These are phyloP conservation scores for Adansonia madagascariensis DNA, from an alignment of 441 rosid genomes.

Conservation along the genomic window DNA sequence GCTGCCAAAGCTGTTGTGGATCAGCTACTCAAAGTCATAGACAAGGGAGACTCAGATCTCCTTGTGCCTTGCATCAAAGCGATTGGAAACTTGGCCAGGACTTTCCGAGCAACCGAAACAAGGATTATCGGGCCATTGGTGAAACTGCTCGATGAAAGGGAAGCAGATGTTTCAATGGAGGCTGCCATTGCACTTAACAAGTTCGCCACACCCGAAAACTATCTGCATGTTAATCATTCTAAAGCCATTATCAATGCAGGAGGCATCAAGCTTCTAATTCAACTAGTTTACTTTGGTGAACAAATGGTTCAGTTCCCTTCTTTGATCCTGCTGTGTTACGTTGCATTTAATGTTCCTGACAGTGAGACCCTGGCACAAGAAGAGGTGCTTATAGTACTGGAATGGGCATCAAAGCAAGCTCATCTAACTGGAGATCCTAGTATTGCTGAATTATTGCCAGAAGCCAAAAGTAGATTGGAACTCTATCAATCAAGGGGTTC, in stretches of 20 bases:
- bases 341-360: constrained; percentile 56
- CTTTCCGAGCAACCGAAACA: constrained; percentile 71
- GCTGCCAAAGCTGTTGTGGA: constrained; percentile 76
- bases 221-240: constrained; percentile 57
- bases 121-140: constrained; percentile 66
- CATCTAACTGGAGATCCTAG: constrained; percentile 43
- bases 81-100: constrained; percentile 63
- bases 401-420: constrained; percentile 69
- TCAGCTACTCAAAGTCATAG: constrained; percentile 54
- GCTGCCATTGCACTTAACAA: constrained; percentile 62
- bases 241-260: constrained; percentile 66
- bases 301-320: constrained; percentile 63
- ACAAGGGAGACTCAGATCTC: constrained; percentile 57
- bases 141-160: constrained; percentile 63
- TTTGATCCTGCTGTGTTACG: constrained; percentile 50
- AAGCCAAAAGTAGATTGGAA: constrained; percentile 65
- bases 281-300: constrained; percentile 70
- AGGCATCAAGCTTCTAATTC: constrained; percentile 69
- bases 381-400: constrained; percentile 69
- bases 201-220: constrained; percentile 57
- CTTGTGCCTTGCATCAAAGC: constrained; percentile 57
- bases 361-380: constrained; percentile 67
- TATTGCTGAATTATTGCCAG: constrained; percentile 49
- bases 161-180: constrained; percentile 56
- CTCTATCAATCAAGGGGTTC: constrained; percentile 73